Base-by-base conservation (phyloP, 352 stramenopile species). In the Globisporangium spiculum region DNA sequence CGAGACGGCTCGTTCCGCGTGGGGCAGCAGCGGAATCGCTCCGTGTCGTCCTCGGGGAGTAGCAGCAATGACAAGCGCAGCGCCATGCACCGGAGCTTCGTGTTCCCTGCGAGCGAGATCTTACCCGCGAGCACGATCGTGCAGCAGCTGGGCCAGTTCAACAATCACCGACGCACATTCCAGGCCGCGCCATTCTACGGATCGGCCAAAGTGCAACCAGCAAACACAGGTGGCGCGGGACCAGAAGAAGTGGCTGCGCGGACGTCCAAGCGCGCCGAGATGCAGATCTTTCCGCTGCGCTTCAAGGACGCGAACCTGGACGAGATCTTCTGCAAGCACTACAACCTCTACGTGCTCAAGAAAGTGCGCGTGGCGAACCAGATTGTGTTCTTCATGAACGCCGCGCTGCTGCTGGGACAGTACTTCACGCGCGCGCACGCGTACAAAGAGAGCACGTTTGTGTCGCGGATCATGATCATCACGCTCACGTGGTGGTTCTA, bases 311-410 rank as follows among this genome's bases (percentile, higher is more conserved):
- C 54, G 7, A 79, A 70, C 41, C 72, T 90, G 32, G 84, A 91
- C 75, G 84, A 92, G 44, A 76, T 83, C 44, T 92, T 92, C 55
- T 81, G 75, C 67, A 88, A 88, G 60, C 84, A 92, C 69, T 92
- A 86, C 74, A 89, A 85, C 36, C 63, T 89, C 22, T 92, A 92
- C 65, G 84, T 92, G 54, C 70, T 82, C 59, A 77, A 77, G 36
- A 92, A 92, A 73, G 79, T 92, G 63, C 79, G 79, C 30, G 59
- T 80, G 7, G 76, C 82, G 3, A 83, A 78, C 46, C 70, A 76
- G 38, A 81, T 92, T 34, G 63, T 89, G 56, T 72, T 81, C 20
- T 55, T 73, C 48, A 60, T 90, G n/a, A 80, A 89, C 60, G 63
- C 68, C 5, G 64, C 74, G 4, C 71, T 92, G 71, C 62, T 89